phyloP scores from a whole-genome alignment of 495 filamentous ascomycete genomes.

The Trypethelium eluteriae region DNA sequence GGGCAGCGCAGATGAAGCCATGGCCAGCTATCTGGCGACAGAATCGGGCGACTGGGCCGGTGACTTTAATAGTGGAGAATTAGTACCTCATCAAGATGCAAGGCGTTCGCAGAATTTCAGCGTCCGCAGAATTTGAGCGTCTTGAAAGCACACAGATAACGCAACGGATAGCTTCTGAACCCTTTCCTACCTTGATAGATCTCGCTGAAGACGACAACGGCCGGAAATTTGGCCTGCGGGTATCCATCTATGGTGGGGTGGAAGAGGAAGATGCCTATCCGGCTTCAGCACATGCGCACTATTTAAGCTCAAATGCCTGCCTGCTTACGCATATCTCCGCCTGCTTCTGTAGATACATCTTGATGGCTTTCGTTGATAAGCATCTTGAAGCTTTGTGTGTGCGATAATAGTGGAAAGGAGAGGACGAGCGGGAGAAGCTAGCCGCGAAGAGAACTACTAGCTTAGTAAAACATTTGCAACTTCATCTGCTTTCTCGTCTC shows the following conservation, averaged over 20 bases:
- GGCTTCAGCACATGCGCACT: slow-evolving; percentile 12
- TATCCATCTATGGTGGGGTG: slow-evolving; percentile 78
- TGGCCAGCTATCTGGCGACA: slow-evolving; percentile 87
- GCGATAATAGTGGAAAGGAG: no score
- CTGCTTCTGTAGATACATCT: slow-evolving; percentile 61
- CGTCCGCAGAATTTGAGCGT: not conserved
- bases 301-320: not conserved
- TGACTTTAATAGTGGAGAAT: slow-evolving; percentile 51
- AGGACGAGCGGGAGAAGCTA: no score
- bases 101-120: not conserved
- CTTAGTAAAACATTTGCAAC: no score
- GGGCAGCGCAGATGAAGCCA: slow-evolving; percentile 88
- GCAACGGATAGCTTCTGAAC: slow-evolving; percentile 11
- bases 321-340: slow-evolving; percentile 56
- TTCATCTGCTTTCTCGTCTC: no score
- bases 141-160: not conserved
- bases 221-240: slow-evolving; percentile 82
- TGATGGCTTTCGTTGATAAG: slow-evolving; percentile 57
- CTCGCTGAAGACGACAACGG: slow-evolving; percentile 85
- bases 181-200: slow-evolving; percentile 76
- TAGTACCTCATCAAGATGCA: no score
- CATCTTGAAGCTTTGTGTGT: slow-evolving; percentile 41
- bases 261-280: slow-evolving; percentile 75
- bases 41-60: slow-evolving; percentile 84
- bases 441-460: no score